phyloP scores from a whole-genome alignment of 2,329 filamentous ascomycete species.

The Meredithiella fracta region DNA sequence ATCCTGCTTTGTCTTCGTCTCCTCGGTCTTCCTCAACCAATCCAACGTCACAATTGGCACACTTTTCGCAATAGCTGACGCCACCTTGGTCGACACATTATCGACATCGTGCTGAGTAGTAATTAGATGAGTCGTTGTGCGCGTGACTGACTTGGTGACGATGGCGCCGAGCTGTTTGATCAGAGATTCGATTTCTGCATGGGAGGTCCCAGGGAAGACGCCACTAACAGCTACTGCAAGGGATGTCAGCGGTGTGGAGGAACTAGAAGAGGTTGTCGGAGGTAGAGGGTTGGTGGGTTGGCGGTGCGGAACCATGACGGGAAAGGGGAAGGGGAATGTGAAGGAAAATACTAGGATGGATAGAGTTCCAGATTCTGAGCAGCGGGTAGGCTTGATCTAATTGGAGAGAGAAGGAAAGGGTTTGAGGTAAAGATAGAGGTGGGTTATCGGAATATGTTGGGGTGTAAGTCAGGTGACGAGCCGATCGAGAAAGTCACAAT shows the following conservation, averaged over 20 bases:
- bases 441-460: too few species aligned
- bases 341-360: not conserved
- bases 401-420: too few species aligned
- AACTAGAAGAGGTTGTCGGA: not conserved
- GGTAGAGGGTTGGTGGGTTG: not conserved
- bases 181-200: conserved; percentile 31
- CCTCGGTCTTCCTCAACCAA: conserved; percentile 34
- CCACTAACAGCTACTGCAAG: conserved; percentile 42
- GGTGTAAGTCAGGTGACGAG: too few species aligned
- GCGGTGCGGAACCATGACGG: not conserved
- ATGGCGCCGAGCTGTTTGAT: conserved; percentile 34
- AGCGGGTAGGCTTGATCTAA: not conserved
- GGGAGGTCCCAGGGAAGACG: conserved; percentile 37
- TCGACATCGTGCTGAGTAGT: conserved; percentile 36
- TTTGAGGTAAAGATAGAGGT: too few species aligned
- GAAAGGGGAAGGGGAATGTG: not conserved
- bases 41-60: conserved; percentile 40
- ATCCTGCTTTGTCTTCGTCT: conserved; percentile 14
- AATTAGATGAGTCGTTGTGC: conserved; percentile 39
- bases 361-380: not conserved
- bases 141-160: conserved; percentile 30
- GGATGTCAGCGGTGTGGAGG: conserved; percentile 20
- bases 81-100: conserved; percentile 34
- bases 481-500: too few species aligned
- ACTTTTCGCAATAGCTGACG: conserved; percentile 28